Conservation (phyloP, 371 early-diverging fungal species). For the Actinomortierella wolfii region DNA sequence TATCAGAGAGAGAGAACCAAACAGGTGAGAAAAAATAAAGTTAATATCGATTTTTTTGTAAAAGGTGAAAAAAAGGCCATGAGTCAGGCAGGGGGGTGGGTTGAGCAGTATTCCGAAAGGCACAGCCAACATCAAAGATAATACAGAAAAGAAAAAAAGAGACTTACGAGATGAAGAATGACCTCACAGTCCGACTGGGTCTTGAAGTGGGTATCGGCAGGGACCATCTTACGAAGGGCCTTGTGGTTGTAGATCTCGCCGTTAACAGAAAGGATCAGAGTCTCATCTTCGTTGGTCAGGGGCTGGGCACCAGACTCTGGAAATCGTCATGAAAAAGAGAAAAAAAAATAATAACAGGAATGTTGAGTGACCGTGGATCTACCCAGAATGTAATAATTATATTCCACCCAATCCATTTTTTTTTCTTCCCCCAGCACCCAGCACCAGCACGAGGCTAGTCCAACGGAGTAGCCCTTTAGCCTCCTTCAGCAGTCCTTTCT, state of each 20-base stretch:
- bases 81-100: not conserved
- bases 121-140: constrained; percentile 1
- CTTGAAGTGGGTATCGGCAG: constrained; percentile 70
- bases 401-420: too few species aligned
- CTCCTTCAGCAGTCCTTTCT: too few species aligned
- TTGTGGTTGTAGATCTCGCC: constrained; percentile 99
- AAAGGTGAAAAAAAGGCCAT: not conserved
- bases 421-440: too few species aligned
- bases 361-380: too few species aligned
- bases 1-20: not conserved
- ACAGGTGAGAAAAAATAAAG: not conserved
- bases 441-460: too few species aligned
- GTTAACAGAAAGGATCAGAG: constrained; percentile 88
- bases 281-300: constrained; percentile 84
- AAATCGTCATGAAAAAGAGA: constrained; percentile 7
- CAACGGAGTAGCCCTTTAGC: too few species aligned
- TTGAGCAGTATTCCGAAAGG: not conserved
- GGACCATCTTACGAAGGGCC: constrained; percentile 79
- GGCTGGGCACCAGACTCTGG: constrained; percentile 94
- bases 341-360: too few species aligned
- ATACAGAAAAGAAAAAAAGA: not conserved
- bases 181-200: constrained; percentile 97
- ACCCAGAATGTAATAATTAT: too few species aligned
- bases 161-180: constrained; percentile 87
- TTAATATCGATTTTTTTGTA: not conserved